Evolutionary conservation across 306 rosid genomes (phyloP).

Genomic region (Bauhinia variegata): DNA sequence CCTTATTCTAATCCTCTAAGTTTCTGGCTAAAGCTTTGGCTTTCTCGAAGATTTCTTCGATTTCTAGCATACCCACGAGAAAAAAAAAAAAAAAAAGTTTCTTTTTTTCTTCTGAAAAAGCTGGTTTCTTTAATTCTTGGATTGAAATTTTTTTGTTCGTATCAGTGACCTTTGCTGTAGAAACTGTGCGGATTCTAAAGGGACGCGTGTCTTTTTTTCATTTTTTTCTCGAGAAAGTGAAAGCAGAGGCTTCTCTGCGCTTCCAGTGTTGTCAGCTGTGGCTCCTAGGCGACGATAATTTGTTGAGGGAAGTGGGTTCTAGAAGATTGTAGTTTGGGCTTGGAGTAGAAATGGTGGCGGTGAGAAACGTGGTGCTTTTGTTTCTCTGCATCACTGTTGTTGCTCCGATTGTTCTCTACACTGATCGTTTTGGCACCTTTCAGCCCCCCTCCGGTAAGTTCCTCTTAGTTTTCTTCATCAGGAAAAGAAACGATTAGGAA

Average conservation of each 20-base stretch:
- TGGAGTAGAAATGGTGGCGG: slow-evolving; percentile 52
- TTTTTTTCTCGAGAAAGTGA: slow-evolving; percentile 13
- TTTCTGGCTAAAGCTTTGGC: slow-evolving; percentile 5
- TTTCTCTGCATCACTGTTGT: slow-evolving; percentile 75
- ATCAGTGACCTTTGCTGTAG: slow-evolving; percentile 20
- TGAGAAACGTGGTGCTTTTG: slow-evolving; percentile 68
- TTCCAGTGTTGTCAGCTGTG: slow-evolving; percentile 7
- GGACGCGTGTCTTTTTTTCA: background rate
- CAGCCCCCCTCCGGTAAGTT: slow-evolving; percentile 66
- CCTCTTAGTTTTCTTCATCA: background rate
- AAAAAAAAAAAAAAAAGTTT: slow-evolving; percentile 38
- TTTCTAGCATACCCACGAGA: slow-evolving; percentile 15
- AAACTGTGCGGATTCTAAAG: slow-evolving; percentile 28
- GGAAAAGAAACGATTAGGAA: too few relatives aligned
- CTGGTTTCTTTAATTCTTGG: slow-evolving; percentile 17
- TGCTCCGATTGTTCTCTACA: slow-evolving; percentile 87
- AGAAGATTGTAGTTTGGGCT: background rate
- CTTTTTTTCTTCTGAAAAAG: slow-evolving; percentile 23
- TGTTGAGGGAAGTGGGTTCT: background rate
- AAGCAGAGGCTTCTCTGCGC: background rate
- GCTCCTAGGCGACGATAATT: slow-evolving; percentile 4
- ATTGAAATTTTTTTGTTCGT: background rate
- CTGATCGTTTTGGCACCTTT: slow-evolving; percentile 75
- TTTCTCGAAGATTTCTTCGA: background rate
- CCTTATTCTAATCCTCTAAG: slow-evolving; percentile 3